Conservation (phyloP, 2,329 filamentous ascomycete species). For the Xylaria sp. region DNA sequence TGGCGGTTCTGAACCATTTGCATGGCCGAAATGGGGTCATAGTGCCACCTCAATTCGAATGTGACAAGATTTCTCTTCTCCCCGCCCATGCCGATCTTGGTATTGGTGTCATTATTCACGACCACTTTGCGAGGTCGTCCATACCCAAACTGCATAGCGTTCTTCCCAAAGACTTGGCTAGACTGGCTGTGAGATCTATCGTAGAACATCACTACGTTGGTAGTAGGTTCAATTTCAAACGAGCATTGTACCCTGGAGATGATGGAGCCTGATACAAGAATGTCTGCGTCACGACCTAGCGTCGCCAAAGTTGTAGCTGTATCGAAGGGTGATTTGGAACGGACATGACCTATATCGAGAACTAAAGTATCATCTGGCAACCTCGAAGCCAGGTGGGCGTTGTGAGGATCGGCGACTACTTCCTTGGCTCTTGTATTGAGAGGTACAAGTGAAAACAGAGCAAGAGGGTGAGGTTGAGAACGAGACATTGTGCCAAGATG, state of each 20-base stretch:
- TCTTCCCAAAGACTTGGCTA: neutral
- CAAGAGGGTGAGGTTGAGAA: slow-evolving; percentile 1
- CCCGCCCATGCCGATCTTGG: slow-evolving; percentile 3
- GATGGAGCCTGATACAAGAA: neutral
- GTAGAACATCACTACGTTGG: slow-evolving; percentile 10
- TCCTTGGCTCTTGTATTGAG: neutral
- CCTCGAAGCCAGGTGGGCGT: neutral
- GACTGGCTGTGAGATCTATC: neutral
- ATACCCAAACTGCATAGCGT: neutral
- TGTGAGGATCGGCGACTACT: neutral
- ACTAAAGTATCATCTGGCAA: neutral
- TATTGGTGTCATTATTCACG: neutral
- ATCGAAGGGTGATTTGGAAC: neutral
- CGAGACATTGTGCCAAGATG: neutral
- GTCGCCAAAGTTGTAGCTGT: neutral
- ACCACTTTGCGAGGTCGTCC: slow-evolving; percentile 11
- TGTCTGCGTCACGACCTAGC: slow-evolving; percentile 7
- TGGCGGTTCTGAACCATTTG: too few relatives aligned
- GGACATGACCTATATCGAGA: slow-evolving; percentile 13
- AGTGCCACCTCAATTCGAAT: too few relatives aligned
- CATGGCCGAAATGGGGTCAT: too few relatives aligned
- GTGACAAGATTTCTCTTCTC: too few relatives aligned
- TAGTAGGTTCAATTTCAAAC: neutral
- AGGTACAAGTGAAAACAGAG: slow-evolving; percentile 10
- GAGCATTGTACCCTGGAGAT: slow-evolving; percentile 22